Evolutionary conservation across 805 yeast species (phyloP), one percentile per base, ranked within the genome.

Genomic region (Barnettozyma californica): DNA sequence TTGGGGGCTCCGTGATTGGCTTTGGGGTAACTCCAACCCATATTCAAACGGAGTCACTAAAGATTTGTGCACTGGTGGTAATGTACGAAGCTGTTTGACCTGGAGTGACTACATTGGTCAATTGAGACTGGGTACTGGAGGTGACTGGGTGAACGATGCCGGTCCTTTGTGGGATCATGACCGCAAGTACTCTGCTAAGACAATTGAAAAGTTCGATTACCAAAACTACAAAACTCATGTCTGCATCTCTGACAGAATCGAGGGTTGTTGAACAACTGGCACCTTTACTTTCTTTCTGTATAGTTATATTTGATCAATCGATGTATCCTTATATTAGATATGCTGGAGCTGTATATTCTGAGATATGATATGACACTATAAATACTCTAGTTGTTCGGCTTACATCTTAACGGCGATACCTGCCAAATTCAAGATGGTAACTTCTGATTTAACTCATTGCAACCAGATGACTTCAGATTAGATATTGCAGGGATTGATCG

Each of bases 21-120:
- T 27, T 11, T 27, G 5, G 31, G 31, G 13, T 27, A 27, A 27
- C 9, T 27, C 31, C 7, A 27, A 27, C 9, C 13, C 31, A 9
- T 9, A 27, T 27, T 27, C 31, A 27, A 27, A 75, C 19, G 61
- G 39, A 23, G 10, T 9, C n/a, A 37, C 40, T 37, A 16, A n/a
- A 21, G 33, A 39, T 20, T 21, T 39, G 19, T 39, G 42, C 27
- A 23, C 42, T 21, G 42, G 42, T 39, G 42, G 42, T 21, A 23
- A 39, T 18, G 8, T 39, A 9, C 23, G 42, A 23, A 16, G 19
- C 42, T 23, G 42, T 39, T 23, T 39, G 31, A 39, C 42, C 29
- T 39, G 42, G 42, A 39, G 27, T 19, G 27, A 39, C 19, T 20
- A 39, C 27, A n/a, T 39, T 11, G 42, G 42, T 21, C 9, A 20